These are phyloP conservation scores for Verticillium nubilum DNA, from an alignment of 2,329 filamentous ascomycete genomes.

Conservation along the genomic window DNA sequence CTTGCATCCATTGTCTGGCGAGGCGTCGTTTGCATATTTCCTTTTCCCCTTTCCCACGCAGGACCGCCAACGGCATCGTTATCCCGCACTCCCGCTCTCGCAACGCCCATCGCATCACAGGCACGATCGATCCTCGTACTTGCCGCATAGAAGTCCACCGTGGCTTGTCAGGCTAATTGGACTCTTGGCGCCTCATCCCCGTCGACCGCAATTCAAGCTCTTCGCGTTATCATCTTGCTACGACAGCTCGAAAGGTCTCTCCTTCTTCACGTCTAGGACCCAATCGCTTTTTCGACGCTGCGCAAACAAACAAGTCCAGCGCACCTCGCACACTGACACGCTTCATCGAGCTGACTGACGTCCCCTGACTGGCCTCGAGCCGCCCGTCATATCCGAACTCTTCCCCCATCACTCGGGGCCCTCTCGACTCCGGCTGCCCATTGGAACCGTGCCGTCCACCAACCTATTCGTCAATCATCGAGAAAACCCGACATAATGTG, in stretches of 20 bases:
- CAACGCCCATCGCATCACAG: not conserved
- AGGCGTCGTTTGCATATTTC: not conserved
- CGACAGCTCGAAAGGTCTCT: not conserved
- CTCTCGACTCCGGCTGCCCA: not conserved
- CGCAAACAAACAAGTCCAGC: not conserved
- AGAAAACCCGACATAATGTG: conserved; percentile 45
- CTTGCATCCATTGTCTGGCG: not conserved
- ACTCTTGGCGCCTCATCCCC: not conserved
- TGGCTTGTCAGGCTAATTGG: not conserved
- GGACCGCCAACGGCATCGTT: not conserved
- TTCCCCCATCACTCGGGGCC: not conserved
- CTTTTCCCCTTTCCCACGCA: not conserved
- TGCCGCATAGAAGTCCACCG: not conserved
- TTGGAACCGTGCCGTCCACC: not conserved
- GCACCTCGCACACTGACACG: not conserved
- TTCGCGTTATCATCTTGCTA: not conserved
- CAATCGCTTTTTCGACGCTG: not conserved
- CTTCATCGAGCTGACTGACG: not conserved
- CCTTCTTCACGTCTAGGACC: not conserved
- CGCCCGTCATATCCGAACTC: not conserved
- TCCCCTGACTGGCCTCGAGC: not conserved
- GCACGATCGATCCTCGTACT: not conserved
- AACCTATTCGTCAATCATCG: not conserved
- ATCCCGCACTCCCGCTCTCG: not conserved
- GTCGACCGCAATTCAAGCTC: not conserved